Conservation (phyloP, 73 alveolate genomes). For the Stentor coeruleus region DNA sequence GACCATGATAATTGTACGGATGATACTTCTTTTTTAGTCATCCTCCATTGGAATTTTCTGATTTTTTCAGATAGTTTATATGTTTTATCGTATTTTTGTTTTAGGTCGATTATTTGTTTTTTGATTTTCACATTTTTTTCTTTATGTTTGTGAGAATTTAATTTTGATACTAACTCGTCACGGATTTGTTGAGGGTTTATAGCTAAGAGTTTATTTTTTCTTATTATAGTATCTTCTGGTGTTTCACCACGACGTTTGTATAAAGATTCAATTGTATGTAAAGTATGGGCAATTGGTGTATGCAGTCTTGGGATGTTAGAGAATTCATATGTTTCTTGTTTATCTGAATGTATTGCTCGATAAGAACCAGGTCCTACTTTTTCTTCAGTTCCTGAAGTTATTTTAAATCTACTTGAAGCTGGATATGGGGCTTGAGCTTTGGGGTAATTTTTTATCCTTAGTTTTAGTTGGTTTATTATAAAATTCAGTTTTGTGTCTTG, state of each 20-base stretch:
- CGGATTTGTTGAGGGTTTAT: not conserved
- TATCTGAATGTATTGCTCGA: not conserved
- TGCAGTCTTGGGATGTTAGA: not conserved
- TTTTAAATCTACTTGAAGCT: not conserved
- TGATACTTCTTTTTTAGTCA: not conserved
- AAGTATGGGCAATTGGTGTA: not conserved
- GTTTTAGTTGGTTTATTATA: not conserved
- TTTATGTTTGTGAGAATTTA: not conserved
- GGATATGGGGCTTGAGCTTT: not conserved
- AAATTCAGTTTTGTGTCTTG: not conserved
- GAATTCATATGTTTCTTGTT: not conserved
- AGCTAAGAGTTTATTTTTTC: not conserved
- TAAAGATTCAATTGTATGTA: not conserved
- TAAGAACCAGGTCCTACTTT: conserved; percentile 2
- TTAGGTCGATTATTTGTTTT: not conserved
- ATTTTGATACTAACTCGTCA: not conserved
- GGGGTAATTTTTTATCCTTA: not conserved
- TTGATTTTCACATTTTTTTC: not conserved
- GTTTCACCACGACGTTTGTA: not conserved
- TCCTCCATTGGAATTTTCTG: not conserved
- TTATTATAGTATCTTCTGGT: not conserved
- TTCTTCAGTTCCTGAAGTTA: not conserved
- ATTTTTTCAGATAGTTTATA: not conserved
- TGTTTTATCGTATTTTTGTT: too few species aligned
- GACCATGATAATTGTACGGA: not conserved